Evolutionary conservation across 345 rosid genomes (phyloP), one percentile per base, ranked within the genome.

Genomic region (Eucalyptus pauciflora): DNA sequence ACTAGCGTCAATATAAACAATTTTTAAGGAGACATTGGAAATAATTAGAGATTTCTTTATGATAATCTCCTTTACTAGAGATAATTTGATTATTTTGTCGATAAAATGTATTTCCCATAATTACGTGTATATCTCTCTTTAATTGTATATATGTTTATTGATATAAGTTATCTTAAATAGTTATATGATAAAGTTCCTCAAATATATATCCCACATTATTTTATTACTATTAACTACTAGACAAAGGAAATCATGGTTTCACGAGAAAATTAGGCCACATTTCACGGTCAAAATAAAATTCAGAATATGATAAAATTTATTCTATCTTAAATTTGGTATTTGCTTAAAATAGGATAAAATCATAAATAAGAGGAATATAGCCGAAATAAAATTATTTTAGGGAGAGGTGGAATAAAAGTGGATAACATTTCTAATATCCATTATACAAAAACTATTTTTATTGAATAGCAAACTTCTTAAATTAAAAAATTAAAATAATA

Each of bases 91-190:
- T 52, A 20, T 52, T 52, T 1, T 52, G 10, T 52, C 20, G 25
- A 20, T 52, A 7, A 52, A 52, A 52, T 52, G 58, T 52, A 18
- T 20, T 24, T 52, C 58, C 10, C 25, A 52, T 52, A 0, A 0
- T 52, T 1, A 52, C 0, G 1, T 0, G 1, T 20, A 52, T 52
- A 52, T 52, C 10, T 52, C 16, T 0, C 14, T 62, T 29, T 27
- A 29, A 27, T 62, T 62, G 16, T 13, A 0, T 29, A 62, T 62
- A 29, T 62, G 58, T 29, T 27, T 2, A 60, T 60, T 0, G 4
- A 27, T 60, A 27, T 13, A 27, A 6, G 4, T 11, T 62, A 62
- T 12, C 31, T 5, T 62, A 62, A 29, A 62, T 62, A 27, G 31
- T 62, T 29, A 12, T 27, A 29, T 3, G n/a, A 62, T 62, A 29